Base-by-base conservation (phyloP, 2,329 filamentous ascomycete species). In the Coleophoma crateriformis region DNA sequence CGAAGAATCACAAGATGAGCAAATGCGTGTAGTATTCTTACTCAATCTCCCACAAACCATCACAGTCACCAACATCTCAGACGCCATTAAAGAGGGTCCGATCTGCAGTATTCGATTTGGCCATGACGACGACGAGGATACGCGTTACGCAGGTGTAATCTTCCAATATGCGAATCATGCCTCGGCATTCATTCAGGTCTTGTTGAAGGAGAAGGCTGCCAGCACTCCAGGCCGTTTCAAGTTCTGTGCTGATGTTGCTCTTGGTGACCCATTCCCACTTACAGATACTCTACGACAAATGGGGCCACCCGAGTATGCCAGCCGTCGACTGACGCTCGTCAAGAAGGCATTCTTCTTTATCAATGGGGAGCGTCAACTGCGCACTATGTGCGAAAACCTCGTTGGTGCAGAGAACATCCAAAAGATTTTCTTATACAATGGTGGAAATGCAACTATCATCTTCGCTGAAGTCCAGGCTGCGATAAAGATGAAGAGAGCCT, bases 401-500 rank as follows among this genome's bases (percentile, higher is more conserved):
- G 61, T 60, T 3, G 56, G 55, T 3, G 46, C 34, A 17, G 57
- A 62, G 2, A 49, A 54, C 17, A 50, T 65, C 6, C 60, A 64
- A 45, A 40, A 57, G 42, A 49, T 62, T 32, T 60, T 56, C 52
- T 35, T 64, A 17, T 64, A 64, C 45, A 65, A 65, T 46, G 57
- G 58, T 17, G 63, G 63, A 0, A 65, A 65, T 45, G 63, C 62
- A 0, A 65, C 63, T 1, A 53, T 64, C 12, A 53, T 64, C 2
- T 64, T 65, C 44, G 48, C 61, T 0, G 57, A 61, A 46, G 63
- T 65, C 1, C 45, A 45, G 1, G 45, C 51, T 3, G 60, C 62
- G 3, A 52, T 62, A 6, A 60, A 52, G 38, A 54, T 64, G 42
- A 65, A 64, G 49, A 46, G 46, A 7, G 48, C 45, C 2, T 45